These are phyloP conservation scores for Salix koriyanagi DNA, from an alignment of 345 rosid species.

Conservation along the genomic window DNA sequence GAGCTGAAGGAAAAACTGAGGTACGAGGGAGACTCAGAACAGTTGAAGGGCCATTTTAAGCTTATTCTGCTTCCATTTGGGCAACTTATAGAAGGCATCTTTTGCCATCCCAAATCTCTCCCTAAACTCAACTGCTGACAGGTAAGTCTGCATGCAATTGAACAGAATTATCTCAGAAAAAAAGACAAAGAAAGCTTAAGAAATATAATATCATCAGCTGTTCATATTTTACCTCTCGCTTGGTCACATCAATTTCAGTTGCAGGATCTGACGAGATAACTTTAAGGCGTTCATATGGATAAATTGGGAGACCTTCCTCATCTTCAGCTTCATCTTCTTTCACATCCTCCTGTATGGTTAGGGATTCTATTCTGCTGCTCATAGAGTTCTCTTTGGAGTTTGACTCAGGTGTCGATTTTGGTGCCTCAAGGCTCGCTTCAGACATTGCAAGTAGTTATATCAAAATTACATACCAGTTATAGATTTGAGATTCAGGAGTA, in stretches of 20 bases:
- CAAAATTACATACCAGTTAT: conserved; percentile 1
- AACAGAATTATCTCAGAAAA: conserved; percentile 6
- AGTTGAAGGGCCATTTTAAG: conserved; percentile 78
- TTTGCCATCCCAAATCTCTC: conserved; percentile 91
- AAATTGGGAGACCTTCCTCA: conserved; percentile 73
- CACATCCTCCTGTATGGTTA: conserved; percentile 79
- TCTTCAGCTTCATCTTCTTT: conserved; percentile 92
- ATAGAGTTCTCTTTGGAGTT: conserved; percentile 57
- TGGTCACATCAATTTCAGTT: conserved; percentile 82
- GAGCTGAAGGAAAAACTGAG: conserved; percentile 26
- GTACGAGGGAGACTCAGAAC: conserved; percentile 47
- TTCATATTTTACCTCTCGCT: conserved; percentile 68
- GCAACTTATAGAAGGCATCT: conserved; percentile 72
- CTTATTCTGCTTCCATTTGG: conserved; percentile 99
- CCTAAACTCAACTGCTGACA: conserved; percentile 64
- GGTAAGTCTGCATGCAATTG: conserved; percentile 55
- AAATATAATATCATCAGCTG: neutral
- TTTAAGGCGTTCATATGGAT: conserved; percentile 81
- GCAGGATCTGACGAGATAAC: conserved; percentile 62
- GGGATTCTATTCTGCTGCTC: conserved; percentile 72
- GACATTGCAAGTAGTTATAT: conserved; percentile 17
- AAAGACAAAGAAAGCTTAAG: neutral
- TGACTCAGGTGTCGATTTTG: conserved; percentile 47
- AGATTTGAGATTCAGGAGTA: neutral
- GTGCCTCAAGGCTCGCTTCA: conserved; percentile 49